Base-by-base conservation (phyloP, 169 alveolate species). In the Besnoitia besnoiti region DNA sequence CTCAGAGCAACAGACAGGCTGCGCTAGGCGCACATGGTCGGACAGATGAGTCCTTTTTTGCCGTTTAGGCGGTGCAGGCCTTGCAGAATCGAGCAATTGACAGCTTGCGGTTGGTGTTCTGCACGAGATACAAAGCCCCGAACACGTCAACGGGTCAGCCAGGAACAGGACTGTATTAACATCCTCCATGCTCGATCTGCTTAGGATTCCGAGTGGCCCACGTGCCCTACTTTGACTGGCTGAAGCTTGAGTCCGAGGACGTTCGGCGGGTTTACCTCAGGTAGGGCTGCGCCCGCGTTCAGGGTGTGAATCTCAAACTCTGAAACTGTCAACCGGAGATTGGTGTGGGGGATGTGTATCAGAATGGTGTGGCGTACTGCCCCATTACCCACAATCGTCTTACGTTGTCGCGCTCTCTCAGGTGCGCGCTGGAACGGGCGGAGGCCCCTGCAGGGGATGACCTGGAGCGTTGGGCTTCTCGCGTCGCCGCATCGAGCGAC, bases 201-300 rank as follows among this genome's bases (percentile, higher is more conserved):
- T 59, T 55, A 90, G 94, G 94, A 47, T 91, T 61, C 55, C 85
- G 87, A 14, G 76, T 91, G 7, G 94, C 61, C 30, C 94, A 91
- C 55, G 67, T 91, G 40, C 94, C 94, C 47, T 91, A 91, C 91
- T 91, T 80, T 47, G 91, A 80, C n/a, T 88, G 88, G 88, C 46
- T 82, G 77, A 39, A 77, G 40, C 87, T 77, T 46, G 37, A 39
- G 0, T 21, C 87, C 24, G 62, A 77, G 35, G 40, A 42, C 47
- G 40, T 77, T 21, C 87, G 87, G 8, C 87, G 87, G 21, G 87
- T 35, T 16, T 77, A 77, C n/a, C 59, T 77, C 61, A 21, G 40
- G 87, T 77, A n/a, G 40, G 87, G 33, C 87, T 10, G 16, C 40
- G 37, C 8, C 14, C 30, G 21, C 73, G 27, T 33, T 55, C 7